Evolutionary conservation across 352 stramenopile species (phyloP).

Genomic region (Aphanomyces euteiches): DNA sequence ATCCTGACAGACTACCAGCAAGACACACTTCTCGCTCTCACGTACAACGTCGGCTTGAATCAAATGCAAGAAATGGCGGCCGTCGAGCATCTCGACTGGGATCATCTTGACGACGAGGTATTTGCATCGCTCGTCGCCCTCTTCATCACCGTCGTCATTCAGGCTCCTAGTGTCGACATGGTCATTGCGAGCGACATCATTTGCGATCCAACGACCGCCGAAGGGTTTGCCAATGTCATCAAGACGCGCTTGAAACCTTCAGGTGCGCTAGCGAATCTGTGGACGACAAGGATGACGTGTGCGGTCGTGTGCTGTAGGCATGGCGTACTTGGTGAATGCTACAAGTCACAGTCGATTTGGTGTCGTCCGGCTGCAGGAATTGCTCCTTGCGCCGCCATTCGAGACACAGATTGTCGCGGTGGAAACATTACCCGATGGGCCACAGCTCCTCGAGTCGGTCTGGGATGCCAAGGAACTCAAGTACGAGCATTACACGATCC

Average conservation of each 20-base stretch:
- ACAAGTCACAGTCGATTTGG: slow-evolving; percentile 84
- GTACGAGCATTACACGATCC: slow-evolving; percentile 87
- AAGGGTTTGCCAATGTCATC: slow-evolving; percentile 81
- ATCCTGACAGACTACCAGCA: slow-evolving; percentile 82
- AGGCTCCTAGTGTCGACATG: slow-evolving; percentile 55
- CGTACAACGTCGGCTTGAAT: slow-evolving; percentile 81
- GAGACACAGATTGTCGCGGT: slow-evolving; percentile 58
- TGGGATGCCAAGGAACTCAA: slow-evolving; percentile 68
- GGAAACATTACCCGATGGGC: slow-evolving; percentile 49
- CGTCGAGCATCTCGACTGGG: slow-evolving; percentile 72
- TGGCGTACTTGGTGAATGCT: slow-evolving; percentile 84
- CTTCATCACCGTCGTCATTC: too few relatives aligned
- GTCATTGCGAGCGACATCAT: slow-evolving; percentile 86
- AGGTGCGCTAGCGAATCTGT: neutral
- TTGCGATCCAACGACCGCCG: slow-evolving; percentile 78
- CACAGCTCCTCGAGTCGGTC: slow-evolving; percentile 68
- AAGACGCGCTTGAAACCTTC: slow-evolving; percentile 46
- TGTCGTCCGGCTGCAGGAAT: slow-evolving; percentile 62
- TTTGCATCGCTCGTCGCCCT: too few relatives aligned
- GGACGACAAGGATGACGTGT: neutral
- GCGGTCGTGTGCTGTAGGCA: slow-evolving; percentile 32
- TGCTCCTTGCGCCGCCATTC: slow-evolving; percentile 38
- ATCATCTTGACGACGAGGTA: slow-evolving; percentile 42
- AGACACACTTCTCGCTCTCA: slow-evolving; percentile 67
- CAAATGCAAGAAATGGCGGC: slow-evolving; percentile 35